Conservation (phyloP, 352 stramenopile genomes). For the Phytophthora pseudosyringae region DNA sequence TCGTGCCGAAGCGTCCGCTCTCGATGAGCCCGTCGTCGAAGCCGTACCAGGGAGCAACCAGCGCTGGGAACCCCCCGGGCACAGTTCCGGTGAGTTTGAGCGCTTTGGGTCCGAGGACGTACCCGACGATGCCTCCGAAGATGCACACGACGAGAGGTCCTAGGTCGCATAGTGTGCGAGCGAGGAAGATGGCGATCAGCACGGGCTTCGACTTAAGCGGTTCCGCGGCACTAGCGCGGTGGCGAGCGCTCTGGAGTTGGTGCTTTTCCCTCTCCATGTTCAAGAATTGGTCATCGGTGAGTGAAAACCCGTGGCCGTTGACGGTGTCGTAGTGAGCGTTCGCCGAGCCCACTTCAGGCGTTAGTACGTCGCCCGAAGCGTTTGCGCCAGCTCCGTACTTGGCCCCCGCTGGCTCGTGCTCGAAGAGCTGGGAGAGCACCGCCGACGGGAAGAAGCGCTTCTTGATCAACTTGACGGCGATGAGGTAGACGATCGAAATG, state of each 20-base stretch:
- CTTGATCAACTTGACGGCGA: constrained; percentile 41
- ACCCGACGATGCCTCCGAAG: constrained; percentile 58
- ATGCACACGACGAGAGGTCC: constrained; percentile 80
- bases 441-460: constrained; percentile 40
- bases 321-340: constrained; percentile 8
- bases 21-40: constrained; percentile 50
- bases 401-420: background rate
- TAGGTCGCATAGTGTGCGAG: constrained; percentile 54
- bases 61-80: constrained; percentile 63
- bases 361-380: constrained; percentile 3
- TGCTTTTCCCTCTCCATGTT: constrained; percentile 11
- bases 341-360: constrained; percentile 13
- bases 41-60: constrained; percentile 53
- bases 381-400: constrained; percentile 7
- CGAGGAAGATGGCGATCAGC: constrained; percentile 39
- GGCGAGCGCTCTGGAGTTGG: background rate
- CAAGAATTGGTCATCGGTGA: constrained; percentile 52
- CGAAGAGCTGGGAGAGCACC: constrained; percentile 31
- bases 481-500: constrained; percentile 60
- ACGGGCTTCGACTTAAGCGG: constrained; percentile 15
- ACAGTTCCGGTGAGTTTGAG: constrained; percentile 78
- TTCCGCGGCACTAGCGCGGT: background rate
- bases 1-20: constrained; percentile 44
- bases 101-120: constrained; percentile 54
- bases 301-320: constrained; percentile 42